Conservation (phyloP, 2,329 filamentous ascomycete genomes). For the Penicillium occitanis region DNA sequence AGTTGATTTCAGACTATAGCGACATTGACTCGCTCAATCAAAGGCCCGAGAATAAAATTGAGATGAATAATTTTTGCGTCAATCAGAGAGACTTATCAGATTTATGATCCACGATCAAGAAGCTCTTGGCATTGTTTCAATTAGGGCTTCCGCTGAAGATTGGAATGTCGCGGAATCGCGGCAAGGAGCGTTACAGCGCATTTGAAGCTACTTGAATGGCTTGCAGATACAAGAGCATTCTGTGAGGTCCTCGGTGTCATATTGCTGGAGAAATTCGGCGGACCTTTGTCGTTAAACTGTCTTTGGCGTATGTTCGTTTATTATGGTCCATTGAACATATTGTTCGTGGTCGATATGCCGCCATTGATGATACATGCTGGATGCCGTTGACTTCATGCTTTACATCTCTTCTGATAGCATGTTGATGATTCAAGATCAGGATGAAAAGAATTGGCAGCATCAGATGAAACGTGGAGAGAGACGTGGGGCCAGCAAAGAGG, state of each 20-base stretch:
- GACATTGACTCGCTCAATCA: background rate
- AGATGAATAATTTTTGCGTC: background rate
- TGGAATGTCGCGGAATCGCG: slow-evolving; percentile 18
- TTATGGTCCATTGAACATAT: background rate
- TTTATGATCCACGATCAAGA: background rate
- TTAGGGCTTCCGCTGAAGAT: background rate
- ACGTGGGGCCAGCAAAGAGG: slow-evolving; percentile 4
- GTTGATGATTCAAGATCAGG: background rate
- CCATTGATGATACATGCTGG: background rate
- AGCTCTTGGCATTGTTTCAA: background rate
- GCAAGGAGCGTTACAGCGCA: slow-evolving; percentile 16
- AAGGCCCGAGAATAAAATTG: background rate
- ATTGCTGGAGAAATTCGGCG: background rate
- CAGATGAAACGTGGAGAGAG: background rate
- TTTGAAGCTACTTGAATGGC: background rate
- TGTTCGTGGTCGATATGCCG: background rate
- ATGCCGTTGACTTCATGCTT: background rate
- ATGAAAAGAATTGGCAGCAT: background rate
- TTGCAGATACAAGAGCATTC: background rate
- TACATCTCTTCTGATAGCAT: background rate
- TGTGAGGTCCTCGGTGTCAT: background rate
- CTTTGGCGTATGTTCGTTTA: background rate
- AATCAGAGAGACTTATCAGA: background rate
- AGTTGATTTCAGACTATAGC: background rate
- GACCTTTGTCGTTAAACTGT: background rate